Base-by-base conservation (phyloP, 2,329 filamentous ascomycete genomes). In the Arthrobotrys pseudoclavata region DNA sequence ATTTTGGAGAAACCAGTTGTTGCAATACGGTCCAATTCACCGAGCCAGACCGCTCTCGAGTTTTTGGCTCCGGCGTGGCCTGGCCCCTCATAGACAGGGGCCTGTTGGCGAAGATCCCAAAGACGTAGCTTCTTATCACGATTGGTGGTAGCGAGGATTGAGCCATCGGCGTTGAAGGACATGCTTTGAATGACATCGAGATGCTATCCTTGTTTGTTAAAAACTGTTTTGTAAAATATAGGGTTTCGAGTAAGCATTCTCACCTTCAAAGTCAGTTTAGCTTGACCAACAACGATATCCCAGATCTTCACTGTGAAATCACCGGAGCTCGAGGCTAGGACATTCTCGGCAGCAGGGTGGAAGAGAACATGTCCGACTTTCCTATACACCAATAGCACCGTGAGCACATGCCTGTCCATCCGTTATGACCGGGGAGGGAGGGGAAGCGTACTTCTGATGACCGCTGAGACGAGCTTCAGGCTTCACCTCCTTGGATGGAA, bases 281-380 rank as follows among this genome's bases (percentile, higher is more conserved):
- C 83, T 81, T 92, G 89, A 72, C 92, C 93, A 34, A 92, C 90
- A 83, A 90, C 88, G 79, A 98, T 88, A 85, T 99, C 96, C 96
- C 96, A 99, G 66, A 99, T 86, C 87, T 97, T 98, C 85, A 98
- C 89, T 15, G 91, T 94, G 85, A 94, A 94, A 85, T 99, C 96
- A 82, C 95, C 96, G 13, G 96, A 98, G 42, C 95, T 92, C 31
- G 94, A 97, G 67, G 96, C 95, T 62, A 99, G 91, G 81, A 99
- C 91, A 84, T 96, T 97, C 83, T 97, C 94, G 82, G 96, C 96
- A 48, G 95, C 90, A 63, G 96, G 94, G 86, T 99, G 98, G 88
- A 98, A 99, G 68, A 97, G 89, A 80, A 99, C 95, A 84, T 99
- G 96, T 79, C 96, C 96, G 80, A 99, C 93, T 86, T 99, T 99